Conservation (phyloP, 1,284 basidiomycete genomes). For the Ceratobasidium theobromae region DNA sequence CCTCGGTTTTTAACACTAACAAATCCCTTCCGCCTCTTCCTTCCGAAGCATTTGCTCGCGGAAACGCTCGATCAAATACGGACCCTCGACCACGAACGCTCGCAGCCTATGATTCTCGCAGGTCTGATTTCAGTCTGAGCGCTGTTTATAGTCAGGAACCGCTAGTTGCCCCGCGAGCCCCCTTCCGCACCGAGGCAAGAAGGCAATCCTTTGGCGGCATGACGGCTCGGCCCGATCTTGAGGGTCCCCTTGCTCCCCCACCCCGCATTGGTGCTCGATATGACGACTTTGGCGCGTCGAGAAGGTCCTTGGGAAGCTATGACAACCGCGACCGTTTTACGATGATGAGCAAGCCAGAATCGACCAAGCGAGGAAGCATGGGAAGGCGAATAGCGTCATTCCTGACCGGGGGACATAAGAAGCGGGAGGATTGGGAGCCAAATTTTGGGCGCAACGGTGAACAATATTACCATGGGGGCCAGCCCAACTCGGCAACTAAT, state of each 20-base stretch:
- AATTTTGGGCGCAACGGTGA: neutral
- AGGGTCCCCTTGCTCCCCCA: conserved; percentile 46
- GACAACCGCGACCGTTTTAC: conserved; percentile 50
- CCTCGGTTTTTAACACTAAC: conserved; percentile 44
- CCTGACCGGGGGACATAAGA: conserved; percentile 15
- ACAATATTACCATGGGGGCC: neutral
- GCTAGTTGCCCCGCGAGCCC: conserved; percentile 60
- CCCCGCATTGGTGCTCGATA: conserved; percentile 32
- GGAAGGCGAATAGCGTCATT: conserved; percentile 23
- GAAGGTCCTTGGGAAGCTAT: conserved; percentile 59
- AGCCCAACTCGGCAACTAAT: neutral
- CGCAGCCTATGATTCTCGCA: conserved; percentile 35
- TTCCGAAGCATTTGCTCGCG: conserved; percentile 49
- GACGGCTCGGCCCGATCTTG: conserved; percentile 41
- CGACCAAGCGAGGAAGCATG: conserved; percentile 21
- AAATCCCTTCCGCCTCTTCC: conserved; percentile 77
- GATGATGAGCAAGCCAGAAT: conserved; percentile 1
- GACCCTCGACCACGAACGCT: conserved; percentile 59
- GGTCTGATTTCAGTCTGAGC: conserved; percentile 45
- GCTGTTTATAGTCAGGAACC: conserved; percentile 49
- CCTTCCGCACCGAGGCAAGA: conserved; percentile 61
- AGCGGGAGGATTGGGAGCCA: conserved; percentile 15
- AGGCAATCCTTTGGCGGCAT: conserved; percentile 74
- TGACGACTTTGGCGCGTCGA: conserved; percentile 67
- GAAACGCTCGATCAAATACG: conserved; percentile 58